Evolutionary conservation across 805 yeast genomes (phyloP), one percentile per base, ranked within the genome.

Genomic region (Lipomyces sp.): DNA sequence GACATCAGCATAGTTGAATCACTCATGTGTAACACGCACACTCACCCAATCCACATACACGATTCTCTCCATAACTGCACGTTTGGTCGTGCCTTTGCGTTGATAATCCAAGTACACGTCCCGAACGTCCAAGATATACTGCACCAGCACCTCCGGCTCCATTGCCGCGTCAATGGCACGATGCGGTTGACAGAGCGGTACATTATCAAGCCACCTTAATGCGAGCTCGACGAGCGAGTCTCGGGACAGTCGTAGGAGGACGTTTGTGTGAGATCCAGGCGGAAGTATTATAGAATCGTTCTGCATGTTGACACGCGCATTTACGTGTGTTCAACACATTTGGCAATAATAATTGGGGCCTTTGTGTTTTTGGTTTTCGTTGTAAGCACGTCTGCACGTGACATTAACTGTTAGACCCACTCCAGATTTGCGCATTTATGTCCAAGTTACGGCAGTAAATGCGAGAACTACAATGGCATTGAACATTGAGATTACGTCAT

Each of bases 11-110:
- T 0, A 50, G n/a, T 29, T 11, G 53, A 62, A 37, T 10, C 13
- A 4, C 7, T 8, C 35, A 30, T 24, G 29, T 42, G 33, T 2
- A 37, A 6, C 24, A 4, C 13, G 8, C 7, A 10, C n/a, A 59
- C 69, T 18, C 15, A 67, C 71, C 71, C 71, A 69, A 30, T 69
- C 71, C 5, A 56, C 60, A 18, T 66, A 48, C 11, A 62, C 34
- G 50, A 69, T 64, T 29, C 71, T 29, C 29, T 60, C 65, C 7
- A 58, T 58, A 15, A 67, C 37, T 7, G 37, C 48, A 33, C 60
- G 51, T 54, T 56, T 62, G 8, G 57, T 2, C 8, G 42, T 18
- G 8, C 37, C 51, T 33, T 37, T 32, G n/a, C 48, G 37, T 29
- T 32, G 57, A 37, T 37, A 53, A 5, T 11, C 3, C 34, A 15